phyloP scores from a whole-genome alignment of 1,139 yeast genomes.

The Pichia terricola region DNA sequence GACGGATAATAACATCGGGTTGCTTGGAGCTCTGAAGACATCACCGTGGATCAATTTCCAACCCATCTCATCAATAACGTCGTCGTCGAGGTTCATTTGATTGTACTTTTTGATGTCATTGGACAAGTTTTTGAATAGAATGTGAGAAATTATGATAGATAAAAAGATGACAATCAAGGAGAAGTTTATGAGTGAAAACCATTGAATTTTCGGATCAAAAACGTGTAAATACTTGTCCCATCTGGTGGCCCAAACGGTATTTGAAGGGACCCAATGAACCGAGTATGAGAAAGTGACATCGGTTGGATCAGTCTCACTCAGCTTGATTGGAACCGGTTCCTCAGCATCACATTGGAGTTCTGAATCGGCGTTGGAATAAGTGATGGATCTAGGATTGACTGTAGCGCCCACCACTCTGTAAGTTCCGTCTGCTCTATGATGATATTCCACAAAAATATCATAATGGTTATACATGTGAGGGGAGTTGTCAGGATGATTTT shows the following conservation, averaged over 20 bases:
- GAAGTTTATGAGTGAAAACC: conserved; percentile 87
- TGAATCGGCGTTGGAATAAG: conserved; percentile 29
- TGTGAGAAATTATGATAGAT: conserved; percentile 71
- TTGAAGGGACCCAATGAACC: conserved; percentile 55
- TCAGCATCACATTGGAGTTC: conserved; percentile 30
- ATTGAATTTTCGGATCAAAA: conserved; percentile 86
- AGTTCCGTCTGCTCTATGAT: conserved; percentile 55
- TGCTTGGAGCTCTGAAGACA: conserved; percentile 77
- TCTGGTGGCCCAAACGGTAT: conserved; percentile 92
- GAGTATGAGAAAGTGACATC: conserved; percentile 52
- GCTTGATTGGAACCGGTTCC: conserved; percentile 31
- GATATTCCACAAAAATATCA: conserved; percentile 73
- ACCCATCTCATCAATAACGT: conserved; percentile 87
- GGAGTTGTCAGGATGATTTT: conserved; percentile 16
- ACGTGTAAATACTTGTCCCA: conserved; percentile 96
- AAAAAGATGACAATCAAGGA: conserved; percentile 70
- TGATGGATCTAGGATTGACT: conserved; percentile 60
- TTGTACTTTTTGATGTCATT: conserved; percentile 84
- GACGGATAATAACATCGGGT: conserved; percentile 64
- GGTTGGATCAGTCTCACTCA: conserved; percentile 32
- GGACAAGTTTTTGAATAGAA: conserved; percentile 69
- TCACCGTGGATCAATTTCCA: conserved; percentile 98
- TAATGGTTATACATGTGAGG: conserved; percentile 67
- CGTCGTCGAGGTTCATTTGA: conserved; percentile 74
- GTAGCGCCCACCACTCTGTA: conserved; percentile 87